Percentiles rank a stretch among this genome's conserved stretches.
Evolutionary conservation across 192 early-diverging fungal species (phyloP).

Genomic region (Haplosporangium gracile): DNA sequence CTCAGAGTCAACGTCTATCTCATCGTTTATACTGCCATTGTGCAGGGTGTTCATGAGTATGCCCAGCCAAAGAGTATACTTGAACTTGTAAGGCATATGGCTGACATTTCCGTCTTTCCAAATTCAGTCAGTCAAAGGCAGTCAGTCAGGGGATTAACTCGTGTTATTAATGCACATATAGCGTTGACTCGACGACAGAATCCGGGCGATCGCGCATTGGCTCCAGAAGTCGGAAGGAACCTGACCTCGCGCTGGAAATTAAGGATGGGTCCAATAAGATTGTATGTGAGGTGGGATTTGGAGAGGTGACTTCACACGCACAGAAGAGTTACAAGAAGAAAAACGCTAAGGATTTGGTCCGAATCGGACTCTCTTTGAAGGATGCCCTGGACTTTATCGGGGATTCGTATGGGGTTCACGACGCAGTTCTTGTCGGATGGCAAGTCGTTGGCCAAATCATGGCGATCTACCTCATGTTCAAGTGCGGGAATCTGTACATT

Average conservation of each 20-base stretch:
- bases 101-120: conserved; percentile 7
- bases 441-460: conserved; percentile 34
- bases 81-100: conserved; percentile 46
- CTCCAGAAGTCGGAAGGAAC: no score
- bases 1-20: conserved; percentile 36
- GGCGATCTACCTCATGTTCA: conserved; percentile 15
- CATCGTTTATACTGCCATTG: conserved; percentile 35
- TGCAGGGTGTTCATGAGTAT: no score
- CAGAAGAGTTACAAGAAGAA: conserved; percentile 26
- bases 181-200: conserved; percentile 19
- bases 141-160: no score
- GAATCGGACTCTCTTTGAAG: conserved; percentile 30
- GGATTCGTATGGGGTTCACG: conserved; percentile 26
- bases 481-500: conserved; percentile 22
- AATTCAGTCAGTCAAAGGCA: no score
- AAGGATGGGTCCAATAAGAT: no score
- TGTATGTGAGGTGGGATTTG: no score
- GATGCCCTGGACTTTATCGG: conserved; percentile 43
- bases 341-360: conserved; percentile 44
- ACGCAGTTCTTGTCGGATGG: conserved; percentile 19
- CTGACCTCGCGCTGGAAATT: no score
- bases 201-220: conserved; percentile 34
- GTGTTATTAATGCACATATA: no score
- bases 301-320: conserved; percentile 23
- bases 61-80: no score